Base-by-base conservation (phyloP, 306 rosid species). In the Casuarina equisetifolia region DNA sequence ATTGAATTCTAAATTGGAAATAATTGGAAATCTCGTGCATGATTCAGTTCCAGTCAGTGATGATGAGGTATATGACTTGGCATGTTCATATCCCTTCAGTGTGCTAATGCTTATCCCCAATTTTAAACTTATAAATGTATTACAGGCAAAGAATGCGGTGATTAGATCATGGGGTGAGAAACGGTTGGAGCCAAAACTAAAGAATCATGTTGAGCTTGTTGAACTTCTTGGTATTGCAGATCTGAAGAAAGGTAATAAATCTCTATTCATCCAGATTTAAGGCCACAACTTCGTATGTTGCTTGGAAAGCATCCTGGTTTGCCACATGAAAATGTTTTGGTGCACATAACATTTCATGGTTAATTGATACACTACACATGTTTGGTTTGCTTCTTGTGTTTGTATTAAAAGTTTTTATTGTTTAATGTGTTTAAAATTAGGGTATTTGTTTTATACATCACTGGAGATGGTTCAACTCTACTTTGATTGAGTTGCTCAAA, bases 181-280 rank as follows among this genome's bases (percentile, higher is more conserved):
- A 25, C 32, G 32, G 32, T 25, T 25, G 32, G 32, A 25, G 32
- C 32, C 32, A 25, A 25, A 25, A 25, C 32, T 25, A 25, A 25
- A 25, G 32, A 25, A 25, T 25, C 32, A 25, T 25, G 32, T 25
- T 25, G 32, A 25, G 32, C 32, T 25, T 25, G 32, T 25, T 25
- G 32, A 25, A 25, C 32, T 25, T 25, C 32, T 25, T 25, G 32
- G 32, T 25, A 25, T 25, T 25, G 32, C 32, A 25, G 32, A 93
- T 85, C 43, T 75, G 39, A 91, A 88, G 81, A 93, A 85, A 88
- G 98, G 97, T 93, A 64, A 32, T 54, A 4, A 19, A 19, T 69
- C 16, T 19, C 32, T 32, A 45, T 45, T 72, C 6, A 1, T 76
- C 53, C 16, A 49, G 53, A 3, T 49, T 15, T 49, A 20, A 32